Base-by-base conservation (phyloP, 2,329 filamentous ascomycete genomes). In the Plectosphaerella cucumerina region DNA sequence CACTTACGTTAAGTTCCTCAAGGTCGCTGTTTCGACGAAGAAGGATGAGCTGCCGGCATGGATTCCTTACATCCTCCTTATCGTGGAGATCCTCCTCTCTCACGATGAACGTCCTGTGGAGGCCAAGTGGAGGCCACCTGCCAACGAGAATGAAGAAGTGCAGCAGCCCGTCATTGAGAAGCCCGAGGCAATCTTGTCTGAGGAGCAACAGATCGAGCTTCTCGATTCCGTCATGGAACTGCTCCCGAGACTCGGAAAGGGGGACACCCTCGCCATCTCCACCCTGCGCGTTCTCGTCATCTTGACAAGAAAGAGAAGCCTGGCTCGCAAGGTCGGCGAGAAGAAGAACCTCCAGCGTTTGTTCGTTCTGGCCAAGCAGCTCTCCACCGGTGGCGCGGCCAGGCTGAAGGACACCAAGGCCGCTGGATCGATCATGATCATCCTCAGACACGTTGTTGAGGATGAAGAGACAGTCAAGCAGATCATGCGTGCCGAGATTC, bases 341-440 rank as follows among this genome's bases (percentile, higher is more conserved):
- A 96, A 91, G 72, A 88, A 86, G 64, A 95, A 96, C 60, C 77
- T 99, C 46, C 89, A 94, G 63, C 82, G 90, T 23, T 75, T 99
- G 20, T 97, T 99, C 68, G 82, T 97, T 48, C 96, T 97, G 89
- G 85, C 93, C 51, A 96, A 95, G 67, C 93, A 97, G 66, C 81
- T 97, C 53, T 86, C 90, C 18, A 89, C 88, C 22, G 80, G 85
- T 26, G 87, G 89, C 6, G 89, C 90, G 26, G 82, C 88, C 50
- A 86, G 86, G 50, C 79, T 99, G 10, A 77, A 72, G 54, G 75
- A 78, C 39, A 75, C 72, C 2, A 74, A 73, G 49, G 70, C 82
- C 37, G 73, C 75, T 3, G 67, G 75, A 20, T 80, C 87, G 51
- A 87, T 96, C 60, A 86, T 97, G 80, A 81, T 93, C 12, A 86